Evolutionary conservation across 768 basidiomycete genomes (phyloP), one percentile per base, ranked within the genome.

Genomic region (Mycena amicta): DNA sequence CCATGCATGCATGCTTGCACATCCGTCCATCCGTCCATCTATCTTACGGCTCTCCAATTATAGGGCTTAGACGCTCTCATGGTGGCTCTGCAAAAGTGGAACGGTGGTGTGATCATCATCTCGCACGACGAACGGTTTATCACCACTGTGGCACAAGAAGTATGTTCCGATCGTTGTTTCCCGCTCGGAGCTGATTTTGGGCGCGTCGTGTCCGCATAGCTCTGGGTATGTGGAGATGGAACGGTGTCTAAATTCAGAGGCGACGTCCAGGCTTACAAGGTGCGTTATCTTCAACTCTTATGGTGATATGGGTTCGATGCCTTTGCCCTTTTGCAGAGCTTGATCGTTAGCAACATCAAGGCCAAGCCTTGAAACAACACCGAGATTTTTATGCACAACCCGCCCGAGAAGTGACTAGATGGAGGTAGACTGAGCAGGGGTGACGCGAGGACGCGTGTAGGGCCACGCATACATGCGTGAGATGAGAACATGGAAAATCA

Each of bases 71-170:
- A 99, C 68, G 97, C 95, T 1, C 78, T 98, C 52, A 97, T 98
- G 89, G 72, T 80, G 3, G 97, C 93, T 4, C 68, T 92, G 60
- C 77, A 81, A 60, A 75, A 76, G 12, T 95, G 90, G 91, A 93
- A 93, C 64, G 94, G 94, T 8, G 93, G 93, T 28, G 92, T 95
- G 5, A 95, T 96, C 61, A 79, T 94, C 63, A 93, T 95, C 66
- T 94, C 92, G 61, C 95, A 97, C 83, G 95, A 98, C 80, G 94
- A 96, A 70, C 79, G 93, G 51, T 98, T 96, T 71, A 96, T 95
- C 66, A 95, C 93, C 16, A 88, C 85, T 16, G 93, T 95, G 20
- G 89, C 92, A 3, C 86, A 84, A 70, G 88, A 94, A 80, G 92
- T 91, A 64, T 26, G 81, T 64, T 27, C 31, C 13, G 30, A 26